Base-by-base conservation (phyloP, 768 basidiomycete genomes). In the Kwoniella botswanensis region DNA sequence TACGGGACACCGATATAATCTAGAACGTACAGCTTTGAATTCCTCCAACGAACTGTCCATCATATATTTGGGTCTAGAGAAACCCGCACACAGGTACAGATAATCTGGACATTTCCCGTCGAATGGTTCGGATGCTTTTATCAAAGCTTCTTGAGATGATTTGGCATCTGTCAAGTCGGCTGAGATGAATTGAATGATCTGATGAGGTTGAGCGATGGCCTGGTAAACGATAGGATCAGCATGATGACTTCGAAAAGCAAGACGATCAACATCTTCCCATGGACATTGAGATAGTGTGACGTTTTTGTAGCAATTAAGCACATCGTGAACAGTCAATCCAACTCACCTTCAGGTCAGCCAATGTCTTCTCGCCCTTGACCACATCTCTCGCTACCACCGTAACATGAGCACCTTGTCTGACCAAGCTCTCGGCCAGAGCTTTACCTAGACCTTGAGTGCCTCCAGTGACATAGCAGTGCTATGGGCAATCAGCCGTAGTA, bases 381-480 rank as follows among this genome's bases (percentile, higher is more conserved):
- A 90, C 86, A 63, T 90, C 89, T 13, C 93, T 57, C 24, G 93
- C 93, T 11, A 95, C 90, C 70, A 95, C 93, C 7, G 92, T 92
- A 3, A 95, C 90, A 72, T 93, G 87, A 0, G 93, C 93, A 0
- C 94, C 94, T 69, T 86, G 86, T 70, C 85, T 84, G 15, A 88
- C 87, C 1, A 83, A 86, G 17, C 90, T 84, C 35, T 87, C 86
- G 0, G 93, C 91, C 9, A 95, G 85, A 0, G 89, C 87, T 2
- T 93, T 86, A 1, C 94, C 94, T 0, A 94, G 88, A 0, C 94
- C 94, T 15, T 89, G 86, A 53, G 90, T 91, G 3, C 92, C 93
- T 2, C 94, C 94, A 0, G 93, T 93, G 18, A 96, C 86, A 79
- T 93, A 93, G 83, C 89, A 89, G 75, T 94, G 92, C 94, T 95